Conservation (phyloP, 106 monocot species). For the Dactylorhiza incarnata region DNA sequence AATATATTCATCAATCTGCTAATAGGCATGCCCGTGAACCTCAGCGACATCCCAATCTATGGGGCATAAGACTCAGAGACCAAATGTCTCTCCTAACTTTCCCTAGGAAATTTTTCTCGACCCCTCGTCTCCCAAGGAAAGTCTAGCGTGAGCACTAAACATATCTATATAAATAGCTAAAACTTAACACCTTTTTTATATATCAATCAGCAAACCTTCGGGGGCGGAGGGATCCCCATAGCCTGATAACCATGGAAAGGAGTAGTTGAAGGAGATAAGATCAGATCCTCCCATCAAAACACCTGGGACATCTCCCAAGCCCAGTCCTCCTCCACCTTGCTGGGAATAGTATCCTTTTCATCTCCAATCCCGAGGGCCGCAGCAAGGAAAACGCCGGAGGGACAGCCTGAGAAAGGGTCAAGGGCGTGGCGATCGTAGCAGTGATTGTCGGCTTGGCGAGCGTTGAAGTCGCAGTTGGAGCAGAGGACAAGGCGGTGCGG, state of each 20-base stretch:
- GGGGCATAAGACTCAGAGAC: too few species aligned
- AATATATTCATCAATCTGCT: too few species aligned
- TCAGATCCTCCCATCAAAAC: slow-evolving; percentile 38
- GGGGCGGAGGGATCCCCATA: slow-evolving; percentile 29
- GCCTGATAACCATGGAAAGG: slow-evolving; percentile 29
- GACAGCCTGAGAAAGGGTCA: slow-evolving; percentile 47
- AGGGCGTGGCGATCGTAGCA: slow-evolving; percentile 34
- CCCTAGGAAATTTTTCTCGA: too few species aligned
- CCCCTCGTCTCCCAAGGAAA: too few species aligned
- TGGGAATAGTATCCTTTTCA: slow-evolving; percentile 12
- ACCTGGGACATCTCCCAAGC: slow-evolving; percentile 31
- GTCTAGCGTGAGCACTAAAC: too few species aligned
- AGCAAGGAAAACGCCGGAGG: slow-evolving; percentile 23
- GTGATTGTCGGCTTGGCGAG: not conserved
- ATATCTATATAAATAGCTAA: too few species aligned
- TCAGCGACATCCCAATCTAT: too few species aligned
- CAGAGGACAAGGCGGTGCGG: slow-evolving; percentile 26
- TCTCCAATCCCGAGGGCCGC: slow-evolving; percentile 25
- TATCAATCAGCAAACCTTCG: slow-evolving; percentile 23
- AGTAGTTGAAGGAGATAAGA: slow-evolving; percentile 18
- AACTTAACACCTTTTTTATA: too few species aligned
- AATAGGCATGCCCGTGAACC: too few species aligned
- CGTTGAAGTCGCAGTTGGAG: slow-evolving; percentile 42
- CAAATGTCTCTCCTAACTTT: too few species aligned
- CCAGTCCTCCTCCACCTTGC: slow-evolving; percentile 11